Evolutionary conservation across 768 basidiomycete genomes (phyloP).

Genomic region (Cystofilobasidium macerans): DNA sequence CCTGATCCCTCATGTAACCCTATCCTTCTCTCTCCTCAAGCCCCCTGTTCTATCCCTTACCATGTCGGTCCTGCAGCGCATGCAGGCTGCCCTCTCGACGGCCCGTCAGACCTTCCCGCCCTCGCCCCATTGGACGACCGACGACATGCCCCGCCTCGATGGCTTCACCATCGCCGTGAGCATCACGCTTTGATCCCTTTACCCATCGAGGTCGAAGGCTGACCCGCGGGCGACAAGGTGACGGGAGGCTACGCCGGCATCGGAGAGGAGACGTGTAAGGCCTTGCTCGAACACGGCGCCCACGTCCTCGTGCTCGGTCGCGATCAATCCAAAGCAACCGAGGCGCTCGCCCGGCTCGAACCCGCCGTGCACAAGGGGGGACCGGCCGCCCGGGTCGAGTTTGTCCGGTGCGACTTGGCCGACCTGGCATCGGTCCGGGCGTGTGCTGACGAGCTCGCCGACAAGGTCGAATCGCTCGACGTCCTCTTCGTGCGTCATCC

Average conservation of each 20-base stretch:
- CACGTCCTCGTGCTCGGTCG: conserved; percentile 3
- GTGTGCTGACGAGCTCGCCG: neutral
- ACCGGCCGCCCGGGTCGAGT: conserved; percentile 2
- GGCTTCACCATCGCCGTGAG: neutral
- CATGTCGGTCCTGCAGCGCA: neutral
- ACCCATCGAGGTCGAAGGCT: too few relatives aligned
- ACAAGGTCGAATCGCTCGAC: neutral
- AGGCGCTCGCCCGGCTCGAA: neutral
- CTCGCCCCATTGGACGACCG: neutral
- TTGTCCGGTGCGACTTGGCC: neutral
- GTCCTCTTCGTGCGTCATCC: neutral
- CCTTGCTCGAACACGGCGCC: conserved; percentile 2
- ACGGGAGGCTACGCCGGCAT: conserved; percentile 11
- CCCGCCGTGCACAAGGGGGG: neutral
- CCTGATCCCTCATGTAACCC: too few relatives aligned
- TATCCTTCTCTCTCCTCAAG: neutral
- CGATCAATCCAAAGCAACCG: neutral
- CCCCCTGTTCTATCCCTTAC: neutral
- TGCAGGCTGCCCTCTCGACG: neutral
- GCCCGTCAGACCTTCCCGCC: neutral
- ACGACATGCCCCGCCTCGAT: neutral
- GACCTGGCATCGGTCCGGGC: neutral
- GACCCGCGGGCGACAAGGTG: too few relatives aligned
- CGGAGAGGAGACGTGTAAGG: conserved; percentile 4
- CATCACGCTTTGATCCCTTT: too few relatives aligned